Percentiles rank a stretch among this genome's conserved stretches.
phyloP scores from a whole-genome alignment of 768 basidiomycete genomes.

The Pseudohyphozyma bogoriensis region DNA sequence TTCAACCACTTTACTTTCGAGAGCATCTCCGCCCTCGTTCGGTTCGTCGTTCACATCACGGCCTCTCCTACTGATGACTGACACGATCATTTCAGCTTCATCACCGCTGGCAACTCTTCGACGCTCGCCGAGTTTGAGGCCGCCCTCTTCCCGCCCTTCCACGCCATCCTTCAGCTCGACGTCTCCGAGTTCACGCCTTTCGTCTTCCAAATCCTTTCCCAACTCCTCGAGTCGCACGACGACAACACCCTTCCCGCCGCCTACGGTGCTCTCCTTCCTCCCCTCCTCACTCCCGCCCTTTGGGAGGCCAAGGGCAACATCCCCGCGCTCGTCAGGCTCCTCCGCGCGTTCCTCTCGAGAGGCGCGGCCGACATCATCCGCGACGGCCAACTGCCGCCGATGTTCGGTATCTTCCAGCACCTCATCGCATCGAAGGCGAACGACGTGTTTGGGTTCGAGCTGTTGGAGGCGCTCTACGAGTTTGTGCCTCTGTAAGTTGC shows the following conservation, averaged over 20 bases:
- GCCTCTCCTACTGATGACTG: neutral
- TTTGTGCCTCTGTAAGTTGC: constrained; percentile 62
- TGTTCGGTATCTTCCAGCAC: constrained; percentile 85
- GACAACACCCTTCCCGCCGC: constrained; percentile 52
- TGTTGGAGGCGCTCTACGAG: constrained; percentile 65
- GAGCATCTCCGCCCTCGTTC: constrained; percentile 83
- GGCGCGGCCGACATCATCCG: constrained; percentile 59
- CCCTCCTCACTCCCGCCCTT: constrained; percentile 68
- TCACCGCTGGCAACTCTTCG: constrained; percentile 58
- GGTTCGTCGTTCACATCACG: constrained; percentile 43
- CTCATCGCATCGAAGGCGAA: constrained; percentile 67
- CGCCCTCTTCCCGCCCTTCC: constrained; percentile 75
- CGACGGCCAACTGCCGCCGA: constrained; percentile 59
- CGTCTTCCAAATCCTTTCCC: constrained; percentile 89
- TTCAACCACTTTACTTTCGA: constrained; percentile 98
- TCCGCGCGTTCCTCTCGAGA: constrained; percentile 69
- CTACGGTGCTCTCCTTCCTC: constrained; percentile 68
- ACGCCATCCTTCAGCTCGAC: constrained; percentile 77
- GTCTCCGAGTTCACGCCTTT: constrained; percentile 97
- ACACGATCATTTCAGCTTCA: constrained; percentile 80
- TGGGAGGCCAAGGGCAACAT: constrained; percentile 95
- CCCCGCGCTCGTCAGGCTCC: constrained; percentile 78
- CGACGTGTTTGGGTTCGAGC: constrained; percentile 83
- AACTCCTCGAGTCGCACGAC: constrained; percentile 78
- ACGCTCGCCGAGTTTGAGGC: constrained; percentile 67